Conservation (phyloP, 2,329 filamentous ascomycete species). For the Venturia effusa region DNA sequence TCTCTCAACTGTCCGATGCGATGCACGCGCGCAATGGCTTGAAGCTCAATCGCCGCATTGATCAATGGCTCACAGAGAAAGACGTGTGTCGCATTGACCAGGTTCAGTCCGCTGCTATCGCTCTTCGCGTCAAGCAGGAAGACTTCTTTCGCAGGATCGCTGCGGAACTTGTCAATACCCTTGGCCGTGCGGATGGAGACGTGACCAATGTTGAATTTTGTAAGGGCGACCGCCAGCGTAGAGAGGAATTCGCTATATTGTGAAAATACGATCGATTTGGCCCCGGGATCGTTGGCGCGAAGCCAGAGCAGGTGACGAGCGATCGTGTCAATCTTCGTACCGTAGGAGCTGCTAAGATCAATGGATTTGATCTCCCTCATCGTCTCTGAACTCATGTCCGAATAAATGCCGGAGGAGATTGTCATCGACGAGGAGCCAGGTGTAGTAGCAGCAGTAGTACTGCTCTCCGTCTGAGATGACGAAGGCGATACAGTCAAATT, state of each 20-base stretch:
- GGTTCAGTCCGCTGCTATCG: conserved; percentile 78
- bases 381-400: conserved; percentile 58
- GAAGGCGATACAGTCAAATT: conserved; percentile 12
- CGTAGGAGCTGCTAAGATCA: conserved; percentile 62
- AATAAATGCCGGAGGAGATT: conserved; percentile 51
- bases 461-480: background rate
- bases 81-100: conserved; percentile 87
- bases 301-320: conserved; percentile 68
- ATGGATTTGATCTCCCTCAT: conserved; percentile 74
- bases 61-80: conserved; percentile 90
- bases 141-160: conserved; percentile 62
- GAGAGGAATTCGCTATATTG: conserved; percentile 76
- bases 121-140: conserved; percentile 85
- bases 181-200: conserved; percentile 56
- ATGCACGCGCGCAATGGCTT: conserved; percentile 90
- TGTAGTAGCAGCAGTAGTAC: conserved; percentile 19
- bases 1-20: conserved; percentile 80
- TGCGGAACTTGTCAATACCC: conserved; percentile 67
- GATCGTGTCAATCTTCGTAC: conserved; percentile 75
- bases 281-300: conserved; percentile 68
- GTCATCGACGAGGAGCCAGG: conserved; percentile 13
- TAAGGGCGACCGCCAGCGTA: conserved; percentile 61
- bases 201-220: conserved; percentile 60
- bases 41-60: conserved; percentile 86
- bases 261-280: conserved; percentile 90